Evolutionary conservation across 208 protist genomes (phyloP).

Genomic region (Trypanosoma mega): DNA sequence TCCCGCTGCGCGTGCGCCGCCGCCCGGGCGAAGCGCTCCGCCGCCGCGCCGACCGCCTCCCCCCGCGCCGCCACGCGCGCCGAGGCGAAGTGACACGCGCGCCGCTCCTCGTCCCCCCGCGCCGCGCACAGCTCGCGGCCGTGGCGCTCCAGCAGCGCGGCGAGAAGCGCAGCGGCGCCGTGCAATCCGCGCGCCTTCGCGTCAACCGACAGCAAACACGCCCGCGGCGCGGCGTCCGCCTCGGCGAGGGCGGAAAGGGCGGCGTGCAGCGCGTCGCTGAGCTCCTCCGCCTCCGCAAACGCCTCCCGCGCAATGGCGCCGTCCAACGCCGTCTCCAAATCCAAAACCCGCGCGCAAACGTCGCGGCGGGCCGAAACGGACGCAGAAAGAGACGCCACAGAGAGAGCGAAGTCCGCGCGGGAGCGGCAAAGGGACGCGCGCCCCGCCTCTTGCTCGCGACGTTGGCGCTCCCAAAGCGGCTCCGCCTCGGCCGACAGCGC

Average conservation of each 20-base stretch:
- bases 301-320: slow-evolving; percentile 29
- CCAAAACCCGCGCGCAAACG: neutral
- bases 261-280: slow-evolving; percentile 20
- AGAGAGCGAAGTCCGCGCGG: slow-evolving; percentile 10
- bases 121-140: slow-evolving; percentile 24
- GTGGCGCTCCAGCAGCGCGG: slow-evolving; percentile 13
- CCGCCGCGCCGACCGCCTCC: slow-evolving; percentile 11
- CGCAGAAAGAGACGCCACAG: slow-evolving; percentile 9
- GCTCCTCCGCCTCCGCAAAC: slow-evolving; percentile 33
- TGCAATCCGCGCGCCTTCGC: slow-evolving; percentile 15
- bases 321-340: slow-evolving; percentile 24
- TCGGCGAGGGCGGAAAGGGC: neutral
- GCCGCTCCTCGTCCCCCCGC: slow-evolving; percentile 25
- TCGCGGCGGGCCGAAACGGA: slow-evolving; percentile 18
- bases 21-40: slow-evolving; percentile 20
- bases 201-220: slow-evolving; percentile 3
- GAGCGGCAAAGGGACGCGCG: slow-evolving; percentile 15
- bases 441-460: slow-evolving; percentile 13
- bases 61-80: slow-evolving; percentile 16
- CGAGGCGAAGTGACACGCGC: slow-evolving; percentile 17
- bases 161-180: slow-evolving; percentile 12
- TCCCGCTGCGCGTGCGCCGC: slow-evolving; percentile 13
- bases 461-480: slow-evolving; percentile 15
- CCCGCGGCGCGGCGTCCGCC: slow-evolving; percentile 18
- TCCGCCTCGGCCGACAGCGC: neutral